Conservation (phyloP, 1,284 basidiomycete species). For the Megacollybia platyphylla region DNA sequence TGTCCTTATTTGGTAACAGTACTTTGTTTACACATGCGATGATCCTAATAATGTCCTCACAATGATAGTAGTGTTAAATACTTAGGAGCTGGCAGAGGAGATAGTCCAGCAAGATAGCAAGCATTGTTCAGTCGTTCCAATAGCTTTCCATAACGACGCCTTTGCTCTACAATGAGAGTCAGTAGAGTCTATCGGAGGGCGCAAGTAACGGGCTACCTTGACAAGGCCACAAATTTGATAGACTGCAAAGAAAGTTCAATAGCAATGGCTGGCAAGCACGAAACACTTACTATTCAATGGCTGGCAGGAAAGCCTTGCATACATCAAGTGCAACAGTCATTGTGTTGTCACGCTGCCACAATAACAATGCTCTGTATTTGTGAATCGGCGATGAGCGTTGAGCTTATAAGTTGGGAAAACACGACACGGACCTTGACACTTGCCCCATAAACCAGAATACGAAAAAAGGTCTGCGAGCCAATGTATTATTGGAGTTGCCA, state of each 20-base stretch:
- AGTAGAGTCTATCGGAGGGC: background rate
- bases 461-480: slow-evolving; percentile 53
- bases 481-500: slow-evolving; percentile 38
- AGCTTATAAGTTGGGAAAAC: background rate
- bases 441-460: slow-evolving; percentile 73
- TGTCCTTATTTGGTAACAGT: no score
- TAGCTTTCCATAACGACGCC: slow-evolving; percentile 30
- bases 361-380: slow-evolving; percentile 33
- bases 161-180: slow-evolving; percentile 30
- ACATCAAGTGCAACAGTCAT: slow-evolving; percentile 54
- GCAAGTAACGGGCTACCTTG: slow-evolving; percentile 21
- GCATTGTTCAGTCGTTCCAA: slow-evolving; percentile 32
- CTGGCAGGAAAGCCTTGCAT: slow-evolving; percentile 44
- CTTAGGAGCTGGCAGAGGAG: slow-evolving; percentile 20
- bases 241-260: slow-evolving; percentile 12
- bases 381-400: background rate
- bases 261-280: background rate
- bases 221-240: slow-evolving; percentile 59
- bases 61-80: slow-evolving; percentile 12
- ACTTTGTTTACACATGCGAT: no score
- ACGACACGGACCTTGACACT: slow-evolving; percentile 36
- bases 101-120: slow-evolving; percentile 35
- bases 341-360: slow-evolving; percentile 52
- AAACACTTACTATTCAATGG: slow-evolving; percentile 40
- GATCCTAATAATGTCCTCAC: background rate